Evolutionary conservation across 1,284 basidiomycete species (phyloP), one percentile per base, ranked within the genome.

Genomic region (Pterulicium gracile): DNA sequence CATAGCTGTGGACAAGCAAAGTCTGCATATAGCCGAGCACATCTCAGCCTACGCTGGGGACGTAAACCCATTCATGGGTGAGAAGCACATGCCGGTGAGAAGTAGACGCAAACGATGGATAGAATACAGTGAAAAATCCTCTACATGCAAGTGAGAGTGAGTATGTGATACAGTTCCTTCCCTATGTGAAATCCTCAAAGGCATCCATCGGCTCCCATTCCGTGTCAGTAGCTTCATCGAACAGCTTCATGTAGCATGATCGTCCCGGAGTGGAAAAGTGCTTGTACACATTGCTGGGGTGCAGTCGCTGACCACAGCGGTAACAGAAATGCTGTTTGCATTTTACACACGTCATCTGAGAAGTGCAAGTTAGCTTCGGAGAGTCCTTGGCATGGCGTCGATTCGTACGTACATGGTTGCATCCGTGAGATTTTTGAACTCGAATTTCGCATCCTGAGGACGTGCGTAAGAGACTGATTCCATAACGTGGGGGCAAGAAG

Each of bases 331-430:
- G 42, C 10, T 14, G 14, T n/a, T 19, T 14, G 21, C 42, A 43
- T 20, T 24, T 19, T 12, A 20, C 15, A 23, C 42, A 43, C n/a
- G 22, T 43, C 42, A 43, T 43, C 42, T 43, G 23, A n/a, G 13
- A 43, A n/a, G n/a, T n/a, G n/a, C n/a, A n/a, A n/a, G n/a, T n/a
- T n/a, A n/a, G n/a, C n/a, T n/a, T n/a, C n/a, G n/a, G n/a, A n/a
- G n/a, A n/a, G n/a, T n/a, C n/a, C n/a, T n/a, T n/a, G n/a, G n/a
- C n/a, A n/a, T n/a, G n/a, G n/a, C n/a, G n/a, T n/a, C n/a, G n/a
- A n/a, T n/a, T n/a, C n/a, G 10, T 24, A 43, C 42, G 5, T 18
- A 43, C 42, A 20, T 43, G 42, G 17, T 43, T 43, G 23, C 42
- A 43, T 7, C 42, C 42, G 10, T 14, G 18, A 12, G 19, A 22